These are phyloP conservation scores for Phallus indusiatus DNA, from an alignment of 768 basidiomycete species.

Conservation along the genomic window DNA sequence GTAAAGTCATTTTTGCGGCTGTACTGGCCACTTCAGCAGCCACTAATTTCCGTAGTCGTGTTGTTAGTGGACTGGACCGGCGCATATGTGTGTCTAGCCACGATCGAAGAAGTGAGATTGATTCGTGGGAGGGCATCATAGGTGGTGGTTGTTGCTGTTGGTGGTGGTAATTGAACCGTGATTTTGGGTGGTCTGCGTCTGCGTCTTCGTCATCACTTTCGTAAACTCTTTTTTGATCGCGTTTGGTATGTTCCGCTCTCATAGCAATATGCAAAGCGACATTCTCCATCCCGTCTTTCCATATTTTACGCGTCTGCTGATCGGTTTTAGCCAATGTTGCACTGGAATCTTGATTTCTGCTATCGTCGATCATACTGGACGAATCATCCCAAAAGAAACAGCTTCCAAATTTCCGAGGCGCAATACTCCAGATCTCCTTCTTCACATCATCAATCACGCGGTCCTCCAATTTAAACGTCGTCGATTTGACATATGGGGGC, in stretches of 20 bases:
- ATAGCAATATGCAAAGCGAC: constrained; percentile 69
- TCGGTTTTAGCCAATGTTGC: not conserved
- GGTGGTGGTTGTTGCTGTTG: too few relatives aligned
- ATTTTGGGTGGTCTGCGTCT: too few relatives aligned
- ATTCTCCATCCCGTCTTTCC: constrained; percentile 49
- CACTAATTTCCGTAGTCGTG: constrained; percentile 53
- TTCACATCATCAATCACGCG: constrained; percentile 52
- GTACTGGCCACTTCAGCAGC: constrained; percentile 53
- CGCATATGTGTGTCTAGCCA: constrained; percentile 68
- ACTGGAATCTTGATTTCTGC: not conserved
- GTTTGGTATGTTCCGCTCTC: constrained; percentile 45
- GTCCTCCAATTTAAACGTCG: constrained; percentile 29
- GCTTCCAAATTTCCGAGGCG: constrained; percentile 49
- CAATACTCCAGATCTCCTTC: constrained; percentile 65
- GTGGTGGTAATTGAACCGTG: constrained; percentile 13
- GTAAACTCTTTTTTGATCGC: not conserved
- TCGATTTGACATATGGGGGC: not conserved
- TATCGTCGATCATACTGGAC: not conserved
- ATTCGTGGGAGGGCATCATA: constrained; percentile 37
- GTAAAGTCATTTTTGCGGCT: constrained; percentile 36
- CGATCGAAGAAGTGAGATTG: constrained; percentile 50
- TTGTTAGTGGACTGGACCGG: constrained; percentile 46
- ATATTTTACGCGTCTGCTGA: constrained; percentile 28
- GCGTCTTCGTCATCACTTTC: too few relatives aligned
- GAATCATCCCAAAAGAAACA: constrained; percentile 33